Evolutionary conservation across 441 rosid genomes (phyloP).

Genomic region (Corymbia calophylla): DNA sequence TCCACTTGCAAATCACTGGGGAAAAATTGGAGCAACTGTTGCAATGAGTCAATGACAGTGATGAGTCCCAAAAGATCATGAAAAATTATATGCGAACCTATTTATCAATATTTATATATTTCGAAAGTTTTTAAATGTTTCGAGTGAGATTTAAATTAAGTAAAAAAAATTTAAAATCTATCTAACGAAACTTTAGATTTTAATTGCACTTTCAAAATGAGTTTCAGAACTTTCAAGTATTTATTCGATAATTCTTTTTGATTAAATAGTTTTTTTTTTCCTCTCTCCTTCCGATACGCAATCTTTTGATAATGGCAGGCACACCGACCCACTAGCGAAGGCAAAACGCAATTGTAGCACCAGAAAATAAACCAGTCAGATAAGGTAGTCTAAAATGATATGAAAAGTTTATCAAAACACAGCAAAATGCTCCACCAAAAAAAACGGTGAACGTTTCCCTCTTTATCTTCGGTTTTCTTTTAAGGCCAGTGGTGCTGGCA

Average conservation of each 20-base stretch:
- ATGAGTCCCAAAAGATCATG: not conserved
- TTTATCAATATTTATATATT: not conserved
- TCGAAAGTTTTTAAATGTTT: not conserved
- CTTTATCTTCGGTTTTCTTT: not conserved
- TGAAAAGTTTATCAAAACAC: not conserved
- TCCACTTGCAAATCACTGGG: not conserved
- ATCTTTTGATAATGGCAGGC: not conserved
- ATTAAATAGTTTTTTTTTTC: no score
- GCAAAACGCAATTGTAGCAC: not conserved
- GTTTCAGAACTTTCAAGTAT: not conserved
- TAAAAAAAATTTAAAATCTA: not conserved
- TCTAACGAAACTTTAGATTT: not conserved
- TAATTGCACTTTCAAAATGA: not conserved
- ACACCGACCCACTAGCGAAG: not conserved
- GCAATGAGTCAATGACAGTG: not conserved
- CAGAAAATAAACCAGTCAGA: not conserved
- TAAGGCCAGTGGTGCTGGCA: not conserved
- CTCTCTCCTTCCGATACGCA: accelerated
- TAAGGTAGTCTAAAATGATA: not conserved
- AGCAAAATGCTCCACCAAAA: not conserved
- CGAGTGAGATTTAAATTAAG: not conserved
- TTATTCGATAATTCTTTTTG: no score
- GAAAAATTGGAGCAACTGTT: not conserved
- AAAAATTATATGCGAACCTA: not conserved
- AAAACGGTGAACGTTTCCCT: not conserved